phyloP scores from a whole-genome alignment of 768 basidiomycete species.

The Phaeolepiota aurea region DNA sequence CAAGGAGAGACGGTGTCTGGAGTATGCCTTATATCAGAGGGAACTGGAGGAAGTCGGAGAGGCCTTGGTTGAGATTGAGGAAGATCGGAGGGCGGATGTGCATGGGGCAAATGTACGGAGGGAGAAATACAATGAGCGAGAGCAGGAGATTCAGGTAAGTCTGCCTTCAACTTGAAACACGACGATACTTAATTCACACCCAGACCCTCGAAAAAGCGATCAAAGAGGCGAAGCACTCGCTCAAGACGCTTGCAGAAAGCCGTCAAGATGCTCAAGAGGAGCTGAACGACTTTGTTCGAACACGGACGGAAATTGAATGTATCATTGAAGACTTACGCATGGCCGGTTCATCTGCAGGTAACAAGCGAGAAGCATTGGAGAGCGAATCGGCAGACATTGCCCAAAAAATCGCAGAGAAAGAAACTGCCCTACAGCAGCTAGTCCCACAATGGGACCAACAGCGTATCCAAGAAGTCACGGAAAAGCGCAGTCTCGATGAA shows the following conservation, averaged over 20 bases:
- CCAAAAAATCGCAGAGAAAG: conserved; percentile 53
- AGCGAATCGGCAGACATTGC: conserved; percentile 56
- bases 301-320: conserved; percentile 83
- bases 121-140: conserved; percentile 74
- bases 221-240: conserved; percentile 56
- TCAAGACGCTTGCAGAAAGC: conserved; percentile 62
- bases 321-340: conserved; percentile 68
- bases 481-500: conserved; percentile 66
- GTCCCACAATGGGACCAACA: conserved; percentile 64
- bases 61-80: conserved; percentile 78
- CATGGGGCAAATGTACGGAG: conserved; percentile 78
- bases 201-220: conserved; percentile 72
- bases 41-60: conserved; percentile 86
- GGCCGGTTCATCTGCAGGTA: conserved; percentile 56
- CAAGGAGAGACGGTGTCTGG: conserved; percentile 87
- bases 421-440: conserved; percentile 52
- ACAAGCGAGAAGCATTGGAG: conserved; percentile 54
- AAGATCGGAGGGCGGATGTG: conserved; percentile 74
- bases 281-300: conserved; percentile 77
- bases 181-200: too few relatives aligned
- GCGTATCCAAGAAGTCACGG: conserved; percentile 38
- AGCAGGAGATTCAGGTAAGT: conserved; percentile 78
- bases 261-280: conserved; percentile 76
- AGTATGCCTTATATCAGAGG: conserved; percentile 88
- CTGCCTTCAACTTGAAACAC: not conserved